Evolutionary conservation across 2,329 filamentous ascomycete species (phyloP).

Genomic region (Ceratocystis cubensis): DNA sequence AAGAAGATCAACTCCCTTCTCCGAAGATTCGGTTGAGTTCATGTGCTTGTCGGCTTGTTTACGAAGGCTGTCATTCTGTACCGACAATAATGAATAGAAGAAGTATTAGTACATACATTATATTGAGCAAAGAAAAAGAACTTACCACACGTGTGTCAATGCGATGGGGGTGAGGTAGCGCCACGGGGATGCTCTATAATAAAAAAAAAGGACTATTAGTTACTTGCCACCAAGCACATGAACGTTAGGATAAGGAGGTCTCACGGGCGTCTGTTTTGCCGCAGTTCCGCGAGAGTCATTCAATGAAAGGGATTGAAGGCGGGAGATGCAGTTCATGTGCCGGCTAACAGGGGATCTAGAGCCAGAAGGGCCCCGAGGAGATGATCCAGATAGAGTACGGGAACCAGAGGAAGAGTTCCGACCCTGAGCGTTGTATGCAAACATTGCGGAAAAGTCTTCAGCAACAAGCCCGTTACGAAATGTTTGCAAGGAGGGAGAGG

Average conservation of each 20-base stretch:
- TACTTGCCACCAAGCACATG: neutral
- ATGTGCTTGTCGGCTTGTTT: conserved; percentile 7
- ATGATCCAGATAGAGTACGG: neutral
- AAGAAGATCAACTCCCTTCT: conserved; percentile 27
- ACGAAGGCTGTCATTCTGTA: conserved; percentile 1
- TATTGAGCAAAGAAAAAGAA: neutral
- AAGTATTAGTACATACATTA: neutral
- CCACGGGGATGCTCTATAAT: conserved; percentile 6
- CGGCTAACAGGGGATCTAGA: conserved; percentile 9
- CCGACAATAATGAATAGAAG: neutral
- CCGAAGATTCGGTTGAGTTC: conserved; percentile 1
- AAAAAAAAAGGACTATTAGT: neutral
- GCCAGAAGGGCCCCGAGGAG: neutral
- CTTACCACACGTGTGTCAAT: conserved; percentile 8
- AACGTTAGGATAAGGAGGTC: neutral
- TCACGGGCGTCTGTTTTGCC: conserved; percentile 7
- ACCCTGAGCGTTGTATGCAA: conserved; percentile 14
- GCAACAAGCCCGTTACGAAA: conserved; percentile 4
- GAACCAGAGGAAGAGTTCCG: conserved; percentile 10
- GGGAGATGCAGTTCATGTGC: neutral
- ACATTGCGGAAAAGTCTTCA: conserved; percentile 11
- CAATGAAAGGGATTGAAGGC: conserved; percentile 8
- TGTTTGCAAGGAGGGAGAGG: conserved; percentile 4
- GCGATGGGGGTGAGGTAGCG: conserved; percentile 1
- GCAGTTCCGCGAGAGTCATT: conserved; percentile 6